Percentiles rank a stretch among this genome's conserved stretches.
phyloP scores from a whole-genome alignment of 305 asterid species.

The Rubia peregrina region DNA sequence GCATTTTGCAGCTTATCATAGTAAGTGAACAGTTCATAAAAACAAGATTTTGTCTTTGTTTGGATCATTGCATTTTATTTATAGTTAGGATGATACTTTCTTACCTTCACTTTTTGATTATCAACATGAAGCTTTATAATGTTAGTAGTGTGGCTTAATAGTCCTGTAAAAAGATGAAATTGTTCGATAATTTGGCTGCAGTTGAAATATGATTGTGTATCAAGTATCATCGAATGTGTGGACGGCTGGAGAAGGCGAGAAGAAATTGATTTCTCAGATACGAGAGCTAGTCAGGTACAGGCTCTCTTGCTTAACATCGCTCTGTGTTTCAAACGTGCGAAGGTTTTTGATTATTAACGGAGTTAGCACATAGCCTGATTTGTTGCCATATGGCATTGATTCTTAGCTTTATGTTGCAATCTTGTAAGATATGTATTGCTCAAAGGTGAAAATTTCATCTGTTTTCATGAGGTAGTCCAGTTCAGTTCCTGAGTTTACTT shows the following conservation, averaged over 20 bases:
- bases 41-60: not conserved
- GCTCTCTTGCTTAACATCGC: not conserved
- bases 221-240: not conserved
- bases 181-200: conserved; percentile 8
- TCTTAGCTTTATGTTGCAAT: not conserved
- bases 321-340: not conserved
- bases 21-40: not conserved
- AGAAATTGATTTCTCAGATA: conserved; percentile 3
- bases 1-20: not conserved
- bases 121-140: conserved; percentile 9
- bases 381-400: conserved; percentile 1
- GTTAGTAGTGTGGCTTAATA: not conserved
- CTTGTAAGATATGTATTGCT: not conserved
- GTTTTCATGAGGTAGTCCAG: not conserved
- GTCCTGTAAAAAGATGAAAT: not conserved
- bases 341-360: not conserved
- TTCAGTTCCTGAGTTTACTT: not conserved
- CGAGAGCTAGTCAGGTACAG: conserved; percentile 7
- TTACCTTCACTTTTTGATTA: not conserved
- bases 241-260: conserved; percentile 6
- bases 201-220: conserved; percentile 11
- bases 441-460: not conserved
- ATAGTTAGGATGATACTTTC: not conserved
- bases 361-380: not conserved
- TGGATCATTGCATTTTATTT: not conserved